Evolutionary conservation across 805 yeast species (phyloP).

Genomic region (Suhomyces vadensis): DNA sequence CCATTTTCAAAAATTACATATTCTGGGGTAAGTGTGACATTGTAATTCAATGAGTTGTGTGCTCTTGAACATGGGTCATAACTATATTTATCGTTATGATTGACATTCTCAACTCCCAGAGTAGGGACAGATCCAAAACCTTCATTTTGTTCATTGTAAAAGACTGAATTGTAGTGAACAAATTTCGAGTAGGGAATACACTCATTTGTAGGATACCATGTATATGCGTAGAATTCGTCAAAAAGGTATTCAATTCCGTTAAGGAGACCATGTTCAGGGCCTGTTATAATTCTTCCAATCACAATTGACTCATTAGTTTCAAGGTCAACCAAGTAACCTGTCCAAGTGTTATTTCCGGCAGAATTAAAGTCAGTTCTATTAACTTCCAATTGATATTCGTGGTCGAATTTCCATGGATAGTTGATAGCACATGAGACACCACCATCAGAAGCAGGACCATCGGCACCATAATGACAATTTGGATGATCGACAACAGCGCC

Average conservation of each 20-base stretch:
- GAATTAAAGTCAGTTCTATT: not conserved
- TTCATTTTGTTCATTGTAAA: too few relatives aligned
- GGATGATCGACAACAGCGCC: not conserved
- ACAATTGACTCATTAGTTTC: not conserved
- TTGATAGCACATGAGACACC: conserved; percentile 6
- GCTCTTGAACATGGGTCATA: not conserved
- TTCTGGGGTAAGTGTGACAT: not conserved
- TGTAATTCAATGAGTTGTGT: not conserved
- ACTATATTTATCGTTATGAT: not conserved
- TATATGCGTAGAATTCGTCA: not conserved
- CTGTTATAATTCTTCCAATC: not conserved
- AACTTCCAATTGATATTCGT: conserved; percentile 6
- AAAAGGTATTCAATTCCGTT: not conserved
- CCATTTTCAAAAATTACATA: not conserved
- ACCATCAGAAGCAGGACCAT: conserved; percentile 1
- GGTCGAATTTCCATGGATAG: conserved; percentile 5
- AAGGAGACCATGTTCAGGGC: not conserved
- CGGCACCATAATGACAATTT: conserved; percentile 10
- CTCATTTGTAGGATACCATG: not conserved
- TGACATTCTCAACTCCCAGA: not conserved
- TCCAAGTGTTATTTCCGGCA: conserved; percentile 2
- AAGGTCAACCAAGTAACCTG: not conserved
- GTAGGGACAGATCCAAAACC: too few relatives aligned
- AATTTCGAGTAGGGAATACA: not conserved
- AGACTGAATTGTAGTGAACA: too few relatives aligned